These are phyloP conservation scores for Termitomyces eurrhizus DNA, from an alignment of 768 basidiomycete genomes.

Conservation along the genomic window DNA sequence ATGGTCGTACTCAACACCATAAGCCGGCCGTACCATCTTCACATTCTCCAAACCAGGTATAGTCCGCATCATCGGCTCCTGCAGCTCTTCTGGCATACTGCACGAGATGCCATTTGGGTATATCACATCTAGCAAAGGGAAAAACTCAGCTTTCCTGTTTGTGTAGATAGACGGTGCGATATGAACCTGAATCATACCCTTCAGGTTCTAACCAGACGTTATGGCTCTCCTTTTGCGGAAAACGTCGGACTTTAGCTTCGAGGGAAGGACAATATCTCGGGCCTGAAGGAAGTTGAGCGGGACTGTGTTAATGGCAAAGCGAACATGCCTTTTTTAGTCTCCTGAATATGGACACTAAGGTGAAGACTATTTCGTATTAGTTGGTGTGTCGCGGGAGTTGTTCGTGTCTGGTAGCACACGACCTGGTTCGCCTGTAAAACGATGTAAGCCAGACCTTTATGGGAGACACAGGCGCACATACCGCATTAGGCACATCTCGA, in stretches of 20 bases:
- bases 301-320: neutral
- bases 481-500: slow-evolving; percentile 65
- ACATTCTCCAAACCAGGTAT: slow-evolving; percentile 84
- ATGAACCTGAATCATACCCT: slow-evolving; percentile 78
- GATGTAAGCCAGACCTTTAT: neutral
- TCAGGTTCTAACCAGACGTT: slow-evolving; percentile 90
- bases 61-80: slow-evolving; percentile 79
- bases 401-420: slow-evolving; percentile 66
- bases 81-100: slow-evolving; percentile 82
- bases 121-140: slow-evolving; percentile 55
- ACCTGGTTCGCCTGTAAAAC: slow-evolving; percentile 63
- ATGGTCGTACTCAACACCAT: slow-evolving; percentile 92
- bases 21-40: slow-evolving; percentile 79
- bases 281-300: slow-evolving; percentile 36
- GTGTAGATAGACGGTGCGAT: slow-evolving; percentile 3
- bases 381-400: slow-evolving; percentile 69
- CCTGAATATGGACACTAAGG: slow-evolving; percentile 80
- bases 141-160: neutral
- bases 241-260: slow-evolving; percentile 82
- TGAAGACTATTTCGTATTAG: slow-evolving; percentile 76
- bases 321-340: slow-evolving; percentile 72
- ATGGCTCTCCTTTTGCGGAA: slow-evolving; percentile 67
- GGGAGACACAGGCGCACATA: slow-evolving; percentile 23
- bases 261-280: slow-evolving; percentile 91
- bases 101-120: slow-evolving; percentile 91